A percentile compares a stretch with the other conserved stretches of the same genome.
These are phyloP conservation scores for Geranomyces michiganensis DNA, from an alignment of 192 early-diverging fungal genomes.

Conservation along the genomic window DNA sequence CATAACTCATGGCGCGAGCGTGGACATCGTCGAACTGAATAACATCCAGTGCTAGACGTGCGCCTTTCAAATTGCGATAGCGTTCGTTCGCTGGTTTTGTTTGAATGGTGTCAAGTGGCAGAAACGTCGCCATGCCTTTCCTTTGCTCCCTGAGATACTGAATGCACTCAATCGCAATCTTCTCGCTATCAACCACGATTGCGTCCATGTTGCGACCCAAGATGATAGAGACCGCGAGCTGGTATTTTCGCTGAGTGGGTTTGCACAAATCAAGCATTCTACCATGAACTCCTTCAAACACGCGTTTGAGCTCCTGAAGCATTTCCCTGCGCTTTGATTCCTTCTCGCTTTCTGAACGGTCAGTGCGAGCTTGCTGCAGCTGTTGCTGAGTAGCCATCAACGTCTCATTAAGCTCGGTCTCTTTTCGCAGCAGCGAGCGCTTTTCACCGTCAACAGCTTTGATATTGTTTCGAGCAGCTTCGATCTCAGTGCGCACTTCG, in stretches of 20 bases:
- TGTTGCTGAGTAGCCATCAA: slow-evolving; percentile 74
- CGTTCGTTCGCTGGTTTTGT: slow-evolving; percentile 78
- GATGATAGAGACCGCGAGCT: slow-evolving; percentile 80
- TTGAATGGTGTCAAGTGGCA: slow-evolving; percentile 85
- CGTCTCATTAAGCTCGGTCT: slow-evolving; percentile 83
- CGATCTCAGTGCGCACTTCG: slow-evolving; percentile 45
- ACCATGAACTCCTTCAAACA: slow-evolving; percentile 90
- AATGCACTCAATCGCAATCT: slow-evolving; percentile 95
- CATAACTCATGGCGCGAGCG: slow-evolving; percentile 85
- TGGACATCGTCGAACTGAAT: slow-evolving; percentile 74
- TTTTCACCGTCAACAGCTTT: slow-evolving; percentile 67
- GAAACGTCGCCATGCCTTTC: slow-evolving; percentile 87
- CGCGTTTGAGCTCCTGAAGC: slow-evolving; percentile 75
- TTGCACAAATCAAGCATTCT: slow-evolving; percentile 86
- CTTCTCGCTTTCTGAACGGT: slow-evolving; percentile 81
- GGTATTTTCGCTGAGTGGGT: slow-evolving; percentile 92
- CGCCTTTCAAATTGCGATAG: slow-evolving; percentile 79
- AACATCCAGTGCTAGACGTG: slow-evolving; percentile 91
- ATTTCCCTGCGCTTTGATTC: slow-evolving; percentile 77
- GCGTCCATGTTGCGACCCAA: slow-evolving; percentile 93
- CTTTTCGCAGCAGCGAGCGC: slow-evolving; percentile 58
- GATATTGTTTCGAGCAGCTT: slow-evolving; percentile 60
- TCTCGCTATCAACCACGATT: slow-evolving; percentile 90
- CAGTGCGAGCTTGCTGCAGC: slow-evolving; percentile 78
- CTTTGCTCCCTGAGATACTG: slow-evolving; percentile 92